phyloP scores from a whole-genome alignment of 2,329 filamentous ascomycete genomes.

The Tolypocladium tropicale region DNA sequence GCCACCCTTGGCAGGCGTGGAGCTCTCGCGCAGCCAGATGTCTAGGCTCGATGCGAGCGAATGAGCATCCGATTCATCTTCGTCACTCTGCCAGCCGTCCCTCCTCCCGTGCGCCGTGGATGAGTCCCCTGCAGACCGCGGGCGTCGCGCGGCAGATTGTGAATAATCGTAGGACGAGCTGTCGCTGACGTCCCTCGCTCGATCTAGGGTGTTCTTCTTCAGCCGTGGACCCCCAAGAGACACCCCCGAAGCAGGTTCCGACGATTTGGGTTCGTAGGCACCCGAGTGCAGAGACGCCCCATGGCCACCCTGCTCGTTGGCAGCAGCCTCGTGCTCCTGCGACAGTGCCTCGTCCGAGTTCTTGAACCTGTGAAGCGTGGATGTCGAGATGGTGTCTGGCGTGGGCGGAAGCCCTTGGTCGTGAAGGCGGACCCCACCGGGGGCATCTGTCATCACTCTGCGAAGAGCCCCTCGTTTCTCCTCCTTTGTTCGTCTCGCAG shows the following conservation, averaged over 20 bases:
- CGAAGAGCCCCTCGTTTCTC: conserved; percentile 39
- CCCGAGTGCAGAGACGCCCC: conserved; percentile 18
- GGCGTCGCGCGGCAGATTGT: conserved; percentile 22
- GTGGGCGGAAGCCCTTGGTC: conserved; percentile 43
- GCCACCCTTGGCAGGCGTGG: conserved; percentile 24
- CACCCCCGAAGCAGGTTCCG: conserved; percentile 1
- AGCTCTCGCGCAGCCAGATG: conserved; percentile 47
- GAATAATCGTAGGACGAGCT: conserved; percentile 8
- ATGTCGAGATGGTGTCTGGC: conserved; percentile 49
- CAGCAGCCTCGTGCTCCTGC: conserved; percentile 14
- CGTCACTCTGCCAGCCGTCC: conserved; percentile 34
- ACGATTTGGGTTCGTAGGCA: conserved; percentile 6
- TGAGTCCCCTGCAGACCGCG: conserved; percentile 37
- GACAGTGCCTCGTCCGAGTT: conserved; percentile 39
- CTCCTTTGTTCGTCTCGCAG: conserved; percentile 24
- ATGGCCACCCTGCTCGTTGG: conserved; percentile 20
- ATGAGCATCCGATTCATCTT: conserved; percentile 27
- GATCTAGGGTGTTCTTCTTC: neutral
- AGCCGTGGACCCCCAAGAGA: neutral
- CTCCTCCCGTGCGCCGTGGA: conserved; percentile 28
- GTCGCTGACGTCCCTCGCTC: neutral
- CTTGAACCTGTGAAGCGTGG: conserved; percentile 39
- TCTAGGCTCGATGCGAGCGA: conserved; percentile 42
- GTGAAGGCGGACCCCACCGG: conserved; percentile 26
- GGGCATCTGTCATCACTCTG: conserved; percentile 37